Evolutionary conservation across 1,284 basidiomycete genomes (phyloP), one percentile per base, ranked within the genome.

Genomic region (Austroboletus novae-zelandiae): DNA sequence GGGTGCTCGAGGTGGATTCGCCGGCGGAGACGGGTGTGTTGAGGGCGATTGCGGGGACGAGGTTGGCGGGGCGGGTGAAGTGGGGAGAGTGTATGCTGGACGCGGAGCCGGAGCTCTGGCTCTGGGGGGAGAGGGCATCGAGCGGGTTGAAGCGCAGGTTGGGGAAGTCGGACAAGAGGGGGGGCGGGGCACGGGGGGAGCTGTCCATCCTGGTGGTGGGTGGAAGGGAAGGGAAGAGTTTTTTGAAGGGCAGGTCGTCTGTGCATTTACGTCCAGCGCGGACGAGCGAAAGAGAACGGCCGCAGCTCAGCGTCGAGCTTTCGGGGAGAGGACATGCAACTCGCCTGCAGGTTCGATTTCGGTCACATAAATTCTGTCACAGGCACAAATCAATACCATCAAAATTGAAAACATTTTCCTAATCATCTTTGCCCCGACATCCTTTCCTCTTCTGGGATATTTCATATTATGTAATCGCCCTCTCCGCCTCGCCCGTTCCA

Each of bases 121-220:
- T 32, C 23, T 77, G 75, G 30, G 77, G 72, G 34, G 75, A 68
- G 47, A 67, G 67, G 5, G 60, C 51, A 18, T 59, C 43, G 50
- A 69, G 65, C 3, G 61, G 45, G 43, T 43, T 65, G 66, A 48
- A 70, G 45, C 45, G 64, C 34, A 55, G 47, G 35, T 63, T 48
- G 6, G 68, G 49, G 40, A 77, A 70, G 57, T 77, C 75, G 25
- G 74, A 54, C 37, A 77, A 55, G 50, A 71, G 71, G 29, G 72
- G 59, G 0, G 66, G 53, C 7, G 56, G 57, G 11, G 48, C 18
- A 17, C 47, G 43, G n/a, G 34, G 29, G 31, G 31, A 32, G 6
- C 5, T 4, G 27, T 27, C 32, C 32, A 34, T 34, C 4, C 20
- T 23, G 20, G 20, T 23, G 11, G 32, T 14, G 30, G 29, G 37